Evolutionary conservation across 2,329 filamentous ascomycete genomes (phyloP).

Genomic region (Cadophora luteo-olivacea): DNA sequence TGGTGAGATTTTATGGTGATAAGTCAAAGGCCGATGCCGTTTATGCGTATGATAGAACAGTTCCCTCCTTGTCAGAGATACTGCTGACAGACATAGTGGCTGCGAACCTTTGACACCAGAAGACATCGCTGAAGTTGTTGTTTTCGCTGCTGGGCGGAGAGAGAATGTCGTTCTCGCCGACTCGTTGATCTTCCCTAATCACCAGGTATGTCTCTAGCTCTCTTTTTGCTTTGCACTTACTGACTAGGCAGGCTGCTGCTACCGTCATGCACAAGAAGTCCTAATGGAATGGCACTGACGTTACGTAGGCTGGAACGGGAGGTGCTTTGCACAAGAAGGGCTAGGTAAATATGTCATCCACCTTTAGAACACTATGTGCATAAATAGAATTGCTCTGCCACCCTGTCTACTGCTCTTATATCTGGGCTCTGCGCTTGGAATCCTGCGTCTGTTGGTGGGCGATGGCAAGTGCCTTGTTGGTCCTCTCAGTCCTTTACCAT

Average conservation of each 20-base stretch:
- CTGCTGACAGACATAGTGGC: constrained; percentile 54
- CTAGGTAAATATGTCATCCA: not conserved
- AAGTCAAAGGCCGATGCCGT: constrained; percentile 89
- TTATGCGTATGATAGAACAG: constrained; percentile 69
- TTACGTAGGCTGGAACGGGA: constrained; percentile 43
- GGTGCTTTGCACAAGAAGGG: constrained; percentile 41
- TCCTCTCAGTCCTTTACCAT: too few relatives aligned
- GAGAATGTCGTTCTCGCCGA: constrained; percentile 94
- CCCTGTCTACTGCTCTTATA: not conserved
- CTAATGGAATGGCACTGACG: constrained; percentile 34
- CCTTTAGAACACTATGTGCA: not conserved
- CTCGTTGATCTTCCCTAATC: constrained; percentile 84
- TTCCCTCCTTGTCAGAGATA: not conserved
- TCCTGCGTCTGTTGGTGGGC: not conserved
- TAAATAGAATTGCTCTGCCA: not conserved
- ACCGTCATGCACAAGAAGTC: constrained; percentile 53
- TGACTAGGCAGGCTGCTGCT: constrained; percentile 46
- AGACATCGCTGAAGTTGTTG: constrained; percentile 89
- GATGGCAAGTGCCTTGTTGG: too few relatives aligned
- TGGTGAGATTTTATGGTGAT: constrained; percentile 88
- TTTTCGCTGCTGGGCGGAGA: constrained; percentile 81
- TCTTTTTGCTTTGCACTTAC: constrained; percentile 40
- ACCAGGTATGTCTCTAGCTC: constrained; percentile 71
- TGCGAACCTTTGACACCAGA: constrained; percentile 86
- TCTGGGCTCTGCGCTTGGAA: not conserved